Conservation (phyloP, 1,284 basidiomycete species). For the Rhodotorula sp. region DNA sequence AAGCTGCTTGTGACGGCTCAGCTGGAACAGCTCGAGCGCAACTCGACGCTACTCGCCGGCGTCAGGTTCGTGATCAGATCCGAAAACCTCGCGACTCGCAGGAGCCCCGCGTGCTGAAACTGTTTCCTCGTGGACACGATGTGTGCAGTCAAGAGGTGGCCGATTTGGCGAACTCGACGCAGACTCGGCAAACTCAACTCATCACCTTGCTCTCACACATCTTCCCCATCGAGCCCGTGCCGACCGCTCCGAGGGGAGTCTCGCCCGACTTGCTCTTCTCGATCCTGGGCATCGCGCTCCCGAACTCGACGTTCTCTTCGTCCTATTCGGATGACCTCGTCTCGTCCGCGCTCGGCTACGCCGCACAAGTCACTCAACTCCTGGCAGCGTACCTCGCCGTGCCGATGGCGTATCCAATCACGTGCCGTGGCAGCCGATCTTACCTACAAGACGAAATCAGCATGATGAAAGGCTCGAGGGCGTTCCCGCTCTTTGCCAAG, state of each 20-base stretch:
- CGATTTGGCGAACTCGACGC: slow-evolving; percentile 27
- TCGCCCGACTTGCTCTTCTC: slow-evolving; percentile 57
- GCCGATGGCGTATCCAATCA: slow-evolving; percentile 81
- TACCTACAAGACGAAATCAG: slow-evolving; percentile 86
- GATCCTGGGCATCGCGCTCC: slow-evolving; percentile 76
- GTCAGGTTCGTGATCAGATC: not conserved
- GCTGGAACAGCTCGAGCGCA: not conserved
- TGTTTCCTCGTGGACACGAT: too few relatives aligned
- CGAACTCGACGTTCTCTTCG: slow-evolving; percentile 61
- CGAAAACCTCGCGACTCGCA: not conserved
- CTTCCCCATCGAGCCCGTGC: slow-evolving; percentile 80
- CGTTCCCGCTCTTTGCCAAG: slow-evolving; percentile 91
- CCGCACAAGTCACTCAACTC: slow-evolving; percentile 76
- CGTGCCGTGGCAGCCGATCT: slow-evolving; percentile 81
- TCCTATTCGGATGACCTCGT: slow-evolving; percentile 58
- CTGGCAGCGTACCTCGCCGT: slow-evolving; percentile 75
- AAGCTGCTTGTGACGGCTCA: not conserved
- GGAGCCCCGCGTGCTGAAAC: not conserved
- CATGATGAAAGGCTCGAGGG: slow-evolving; percentile 86
- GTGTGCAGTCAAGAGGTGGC: slow-evolving; percentile 5
- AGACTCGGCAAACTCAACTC: slow-evolving; percentile 44
- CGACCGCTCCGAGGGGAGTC: slow-evolving; percentile 4
- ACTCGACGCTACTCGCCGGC: not conserved
- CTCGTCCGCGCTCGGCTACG: slow-evolving; percentile 70
- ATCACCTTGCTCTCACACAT: slow-evolving; percentile 73